Percentiles rank a stretch among this genome's conserved stretches.
Conservation (phyloP, 1,139 yeast species). For the Debaryomyces udenii region DNA sequence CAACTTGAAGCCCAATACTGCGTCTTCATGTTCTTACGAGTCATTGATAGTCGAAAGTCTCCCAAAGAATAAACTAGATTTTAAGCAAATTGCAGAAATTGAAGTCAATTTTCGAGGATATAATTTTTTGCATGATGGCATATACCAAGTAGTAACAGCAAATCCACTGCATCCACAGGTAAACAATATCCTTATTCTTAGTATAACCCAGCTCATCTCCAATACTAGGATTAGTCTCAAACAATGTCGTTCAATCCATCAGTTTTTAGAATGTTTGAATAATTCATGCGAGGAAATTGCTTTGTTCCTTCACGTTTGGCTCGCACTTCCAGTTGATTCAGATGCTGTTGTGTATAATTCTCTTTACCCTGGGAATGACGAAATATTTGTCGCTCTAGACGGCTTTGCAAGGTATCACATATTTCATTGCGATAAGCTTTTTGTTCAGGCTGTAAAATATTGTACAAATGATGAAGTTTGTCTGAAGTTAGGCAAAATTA, state of each 20-base stretch:
- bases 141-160: slow-evolving; percentile 19
- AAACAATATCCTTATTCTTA: slow-evolving; percentile 28
- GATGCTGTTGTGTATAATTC: slow-evolving; percentile 31
- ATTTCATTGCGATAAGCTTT: background rate
- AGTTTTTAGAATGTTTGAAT: slow-evolving; percentile 15
- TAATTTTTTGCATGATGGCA: slow-evolving; percentile 5
- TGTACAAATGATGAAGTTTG: background rate
- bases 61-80: slow-evolving; percentile 18
- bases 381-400: slow-evolving; percentile 27
- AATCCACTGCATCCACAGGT: slow-evolving; percentile 28
- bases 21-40: slow-evolving; percentile 15
- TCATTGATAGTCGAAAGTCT: slow-evolving; percentile 24
- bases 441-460: background rate
- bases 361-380: slow-evolving; percentile 33
- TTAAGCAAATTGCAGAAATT: slow-evolving; percentile 1
- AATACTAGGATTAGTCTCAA: slow-evolving; percentile 9
- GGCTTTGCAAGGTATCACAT: background rate
- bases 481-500: background rate
- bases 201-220: slow-evolving; percentile 19
- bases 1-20: slow-evolving; percentile 15
- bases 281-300: slow-evolving; percentile 13
- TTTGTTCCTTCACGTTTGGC: slow-evolving; percentile 29
- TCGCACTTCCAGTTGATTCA: slow-evolving; percentile 23
- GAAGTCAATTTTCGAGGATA: slow-evolving; percentile 1
- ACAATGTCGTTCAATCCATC: slow-evolving; percentile 10